Evolutionary conservation across 2,329 filamentous ascomycete genomes (phyloP), one percentile per base, ranked within the genome.

Genomic region (Phoma herbarum): DNA sequence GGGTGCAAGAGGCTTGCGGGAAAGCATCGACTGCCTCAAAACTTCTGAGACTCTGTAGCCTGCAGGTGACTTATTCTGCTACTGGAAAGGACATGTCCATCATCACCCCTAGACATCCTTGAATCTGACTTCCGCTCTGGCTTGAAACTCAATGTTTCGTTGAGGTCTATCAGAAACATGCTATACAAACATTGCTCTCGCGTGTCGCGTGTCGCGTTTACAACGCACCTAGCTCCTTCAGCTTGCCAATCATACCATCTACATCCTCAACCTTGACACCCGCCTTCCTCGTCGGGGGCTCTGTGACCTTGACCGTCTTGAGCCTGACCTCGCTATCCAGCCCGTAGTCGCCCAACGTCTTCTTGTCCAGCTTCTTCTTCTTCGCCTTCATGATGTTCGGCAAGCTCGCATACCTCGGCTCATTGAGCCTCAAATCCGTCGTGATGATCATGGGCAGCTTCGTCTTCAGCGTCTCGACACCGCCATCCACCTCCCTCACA

Each of bases 351-450:
- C 83, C 85, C 77, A 97, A 78, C 66, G 86, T 92, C 85, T 92
- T 90, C 90, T 97, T 98, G 73, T 95, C 92, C 70, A 99, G 75
- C 74, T 91, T 91, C 90, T 99, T 99, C 91, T 98, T 99, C 90
- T 99, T 99, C 52, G 95, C 95, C 89, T 98, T 99, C 95, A 99
- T 99, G 66, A 99, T 98, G 77, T 98, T 98, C 49, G 93, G 94
- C 86, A 99, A 79, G 79, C 88, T 97, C 22, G 94, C 95, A 78
- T 97, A 99, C 65, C 95, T 84, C 59, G 95, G 95, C 86, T 96
- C 92, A 75, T 99, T 99, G 77, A 99, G 82, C 51, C 95, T 83
- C 81, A 99, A 79, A 82, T 99, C 95, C 62, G 95, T 97, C 61
- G 95, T 99, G 70, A 99, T 91, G 51, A 99, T 83, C 88, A 98